phyloP scores from a whole-genome alignment of 768 basidiomycete species.

The Hydnomerulius pinastri region DNA sequence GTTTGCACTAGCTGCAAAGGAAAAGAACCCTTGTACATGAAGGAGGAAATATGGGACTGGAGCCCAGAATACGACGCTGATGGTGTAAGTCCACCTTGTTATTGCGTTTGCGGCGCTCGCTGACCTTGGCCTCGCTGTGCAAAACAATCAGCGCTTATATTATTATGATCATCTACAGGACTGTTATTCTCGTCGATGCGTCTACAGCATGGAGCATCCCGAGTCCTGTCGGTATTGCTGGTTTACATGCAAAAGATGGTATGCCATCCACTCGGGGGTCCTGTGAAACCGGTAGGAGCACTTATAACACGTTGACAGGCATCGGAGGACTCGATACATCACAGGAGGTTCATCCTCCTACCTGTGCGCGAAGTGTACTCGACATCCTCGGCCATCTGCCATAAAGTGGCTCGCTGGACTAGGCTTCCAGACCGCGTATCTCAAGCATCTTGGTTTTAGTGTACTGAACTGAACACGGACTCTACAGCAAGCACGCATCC shows the following conservation, averaged over 20 bases:
- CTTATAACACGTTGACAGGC: neutral
- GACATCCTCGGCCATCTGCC: neutral
- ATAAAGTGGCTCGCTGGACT: neutral
- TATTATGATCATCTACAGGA: neutral
- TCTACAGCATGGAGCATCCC: slow-evolving; percentile 1
- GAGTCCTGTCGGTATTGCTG: neutral
- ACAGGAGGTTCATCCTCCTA: neutral
- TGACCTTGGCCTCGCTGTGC: neutral
- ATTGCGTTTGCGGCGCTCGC: neutral
- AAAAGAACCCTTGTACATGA: neutral
- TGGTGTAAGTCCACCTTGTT: neutral
- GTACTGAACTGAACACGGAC: too few relatives aligned
- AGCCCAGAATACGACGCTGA: neutral
- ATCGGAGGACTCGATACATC: neutral
- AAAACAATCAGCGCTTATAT: neutral
- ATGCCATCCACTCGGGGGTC: neutral
- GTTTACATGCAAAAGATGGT: neutral
- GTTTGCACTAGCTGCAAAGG: neutral
- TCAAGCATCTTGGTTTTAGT: neutral
- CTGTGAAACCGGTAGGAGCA: neutral
- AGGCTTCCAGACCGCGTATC: neutral
- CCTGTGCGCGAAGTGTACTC: neutral
- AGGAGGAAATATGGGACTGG: neutral
- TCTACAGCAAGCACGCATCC: too few relatives aligned
- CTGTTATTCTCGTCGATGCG: neutral